Evolutionary conservation across 805 yeast genomes (phyloP), one percentile per base, ranked within the genome.

Genomic region (Starmerella riodocensis): DNA sequence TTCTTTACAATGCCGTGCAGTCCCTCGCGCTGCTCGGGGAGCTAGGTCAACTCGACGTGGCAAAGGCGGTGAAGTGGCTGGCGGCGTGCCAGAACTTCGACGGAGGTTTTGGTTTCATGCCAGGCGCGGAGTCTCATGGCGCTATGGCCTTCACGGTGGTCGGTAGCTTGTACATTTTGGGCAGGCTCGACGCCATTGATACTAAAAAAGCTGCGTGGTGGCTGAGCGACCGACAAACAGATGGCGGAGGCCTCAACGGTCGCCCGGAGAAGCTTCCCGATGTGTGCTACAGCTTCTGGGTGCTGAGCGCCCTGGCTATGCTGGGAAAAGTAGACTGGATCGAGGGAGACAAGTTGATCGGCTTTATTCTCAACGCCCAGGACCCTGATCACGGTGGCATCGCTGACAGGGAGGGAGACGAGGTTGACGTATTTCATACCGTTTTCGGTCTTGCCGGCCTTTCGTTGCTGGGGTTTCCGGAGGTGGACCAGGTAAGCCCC

Each of bases 251-350:
- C 0, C 66, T 91, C 40, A 91, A 91, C 55, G 99, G 99, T 1
- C 70, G 99, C 36, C 95, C 97, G 0, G 94, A 91, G 43, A 91
- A 91, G 56, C 62, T 84, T 16, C 94, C 97, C 0, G 99, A 91
- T 59, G 94, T 83, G n/a, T 91, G 99, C 56, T 91, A 91, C 57
- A 76, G 91, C 51, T 91, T 96, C 94, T 91, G 99, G 99, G 93
- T 85, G 8, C 57, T 85, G 18, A 78, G 93, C 2, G 70, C 84
- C 2, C 60, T 86, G 41, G 69, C 79, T 0, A 75, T 83, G 27
- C 64, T 88, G 17, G 71, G 63, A 0, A 74, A 71, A 45, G 57
- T 75, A 16, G 71, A 80, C 47, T 85, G 94, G 85, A 78, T 91
- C n/a, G 78, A 83, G 53, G 66, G 64, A 22, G 67, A 61, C 4